These are phyloP conservation scores for Sequoiadendron giganteum DNA, from an alignment of 75 land plant genomes.

Conservation along the genomic window DNA sequence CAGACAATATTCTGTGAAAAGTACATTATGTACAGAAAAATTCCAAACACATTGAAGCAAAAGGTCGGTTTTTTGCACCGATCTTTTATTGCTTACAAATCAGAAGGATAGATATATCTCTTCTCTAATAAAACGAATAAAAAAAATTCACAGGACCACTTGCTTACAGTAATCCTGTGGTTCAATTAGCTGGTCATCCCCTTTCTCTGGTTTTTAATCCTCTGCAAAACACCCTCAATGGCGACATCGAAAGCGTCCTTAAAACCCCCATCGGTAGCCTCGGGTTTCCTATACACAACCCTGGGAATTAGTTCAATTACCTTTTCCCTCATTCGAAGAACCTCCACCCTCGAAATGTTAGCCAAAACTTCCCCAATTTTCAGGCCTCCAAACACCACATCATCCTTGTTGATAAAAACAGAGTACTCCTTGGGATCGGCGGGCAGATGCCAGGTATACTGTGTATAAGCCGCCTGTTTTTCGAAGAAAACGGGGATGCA, in stretches of 20 bases:
- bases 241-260: constrained; percentile 55
- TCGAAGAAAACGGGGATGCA: constrained; percentile 92
- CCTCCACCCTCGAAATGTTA: constrained; percentile 26
- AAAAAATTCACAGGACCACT: background rate
- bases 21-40: background rate
- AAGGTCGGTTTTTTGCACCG: background rate
- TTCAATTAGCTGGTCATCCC: too few relatives aligned
- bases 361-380: constrained; percentile 44
- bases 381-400: constrained; percentile 51
- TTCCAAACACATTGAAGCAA: background rate
- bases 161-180: background rate
- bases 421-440: constrained; percentile 33
- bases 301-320: constrained; percentile 43
- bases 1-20: background rate
- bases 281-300: constrained; percentile 32
- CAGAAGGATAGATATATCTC: background rate
- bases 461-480: constrained; percentile 47
- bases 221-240: constrained; percentile 41
- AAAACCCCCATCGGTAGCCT: background rate
- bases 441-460: constrained; percentile 74
- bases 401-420: constrained; percentile 59
- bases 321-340: constrained; percentile 33
- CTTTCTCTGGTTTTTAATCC: constrained; percentile 10
- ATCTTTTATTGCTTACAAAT: background rate
- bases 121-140: background rate